These are phyloP conservation scores for Henckelia pumila DNA, from an alignment of 257 asterid species.

Conservation along the genomic window DNA sequence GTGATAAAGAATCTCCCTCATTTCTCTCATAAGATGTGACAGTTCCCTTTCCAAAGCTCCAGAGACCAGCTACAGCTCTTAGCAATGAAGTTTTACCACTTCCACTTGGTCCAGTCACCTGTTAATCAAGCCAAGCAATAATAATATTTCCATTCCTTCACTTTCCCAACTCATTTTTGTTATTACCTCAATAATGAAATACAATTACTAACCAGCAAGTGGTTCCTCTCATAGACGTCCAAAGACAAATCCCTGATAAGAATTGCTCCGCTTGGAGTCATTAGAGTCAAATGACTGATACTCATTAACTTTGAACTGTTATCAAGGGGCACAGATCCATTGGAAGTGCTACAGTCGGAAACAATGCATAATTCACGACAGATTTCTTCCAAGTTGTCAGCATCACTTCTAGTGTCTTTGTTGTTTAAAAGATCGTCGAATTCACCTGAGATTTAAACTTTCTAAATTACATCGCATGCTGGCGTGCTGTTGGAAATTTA, in stretches of 20 bases:
- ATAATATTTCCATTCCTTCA: conserved; percentile 21
- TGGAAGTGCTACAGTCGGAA: conserved; percentile 30
- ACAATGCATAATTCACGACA: conserved; percentile 38
- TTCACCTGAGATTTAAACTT: conserved; percentile 59
- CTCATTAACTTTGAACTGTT: conserved; percentile 41
- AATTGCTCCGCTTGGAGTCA: conserved; percentile 65
- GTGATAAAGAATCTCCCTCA: conserved; percentile 28
- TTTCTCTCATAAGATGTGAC: conserved; percentile 50
- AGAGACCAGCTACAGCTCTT: conserved; percentile 87
- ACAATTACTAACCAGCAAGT: conserved; percentile 62
- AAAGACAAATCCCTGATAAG: conserved; percentile 73
- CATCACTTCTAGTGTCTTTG: conserved; percentile 32
- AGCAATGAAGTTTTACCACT: conserved; percentile 88
- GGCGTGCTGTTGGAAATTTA: background rate
- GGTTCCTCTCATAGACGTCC: conserved; percentile 62
- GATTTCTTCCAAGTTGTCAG: conserved; percentile 48
- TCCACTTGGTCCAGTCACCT: conserved; percentile 97
- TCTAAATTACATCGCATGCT: conserved; percentile 6
- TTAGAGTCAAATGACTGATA: conserved; percentile 64
- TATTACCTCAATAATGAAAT: conserved; percentile 21
- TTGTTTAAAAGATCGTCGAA: conserved; percentile 73
- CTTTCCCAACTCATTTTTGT: conserved; percentile 15
- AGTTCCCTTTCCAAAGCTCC: conserved; percentile 79
- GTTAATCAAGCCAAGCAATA: conserved; percentile 42
- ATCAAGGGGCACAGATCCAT: conserved; percentile 51